These are phyloP conservation scores for Solanum peruvianum DNA, from an alignment of 257 asterid genomes.

Conservation along the genomic window DNA sequence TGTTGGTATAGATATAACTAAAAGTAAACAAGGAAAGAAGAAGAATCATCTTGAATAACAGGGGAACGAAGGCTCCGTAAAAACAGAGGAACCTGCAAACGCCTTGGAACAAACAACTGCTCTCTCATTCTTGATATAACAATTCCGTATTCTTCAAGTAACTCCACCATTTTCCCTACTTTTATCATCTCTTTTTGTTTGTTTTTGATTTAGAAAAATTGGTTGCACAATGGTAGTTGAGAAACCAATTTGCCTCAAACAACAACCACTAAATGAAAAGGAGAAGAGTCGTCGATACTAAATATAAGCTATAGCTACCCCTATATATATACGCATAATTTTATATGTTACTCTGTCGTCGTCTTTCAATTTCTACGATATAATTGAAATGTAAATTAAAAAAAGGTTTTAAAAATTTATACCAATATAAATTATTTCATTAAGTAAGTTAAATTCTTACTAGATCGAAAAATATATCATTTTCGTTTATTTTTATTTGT, in stretches of 20 bases:
- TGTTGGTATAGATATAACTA: slow-evolving; percentile 1
- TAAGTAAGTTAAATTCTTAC: too few species aligned
- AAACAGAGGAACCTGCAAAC: slow-evolving; percentile 20
- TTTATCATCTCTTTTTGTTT: slow-evolving; percentile 33
- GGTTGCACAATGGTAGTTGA: not conserved
- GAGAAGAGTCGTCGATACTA: not conserved
- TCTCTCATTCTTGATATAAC: slow-evolving; percentile 50
- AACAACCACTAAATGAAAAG: not conserved
- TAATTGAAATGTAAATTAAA: rapidly evolving
- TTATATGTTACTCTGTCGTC: too few species aligned
- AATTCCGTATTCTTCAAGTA: slow-evolving; percentile 55
- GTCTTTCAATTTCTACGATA: too few species aligned
- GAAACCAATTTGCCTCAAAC: not conserved
- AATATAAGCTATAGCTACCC: not conserved
- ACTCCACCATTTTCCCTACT: slow-evolving; percentile 57
- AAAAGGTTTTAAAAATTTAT: too few species aligned
- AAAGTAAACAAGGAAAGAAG: slow-evolving; percentile 48
- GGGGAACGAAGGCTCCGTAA: slow-evolving; percentile 23
- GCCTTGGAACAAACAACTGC: slow-evolving; percentile 22
- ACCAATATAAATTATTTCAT: too few species aligned
- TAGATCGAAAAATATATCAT: too few species aligned
- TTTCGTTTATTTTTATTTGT: too few species aligned
- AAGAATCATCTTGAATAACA: slow-evolving; percentile 25
- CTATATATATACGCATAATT: not conserved
- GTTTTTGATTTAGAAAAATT: not conserved